Base-by-base conservation (phyloP, 306 rosid genomes). In the Dalbergia oliveri region DNA sequence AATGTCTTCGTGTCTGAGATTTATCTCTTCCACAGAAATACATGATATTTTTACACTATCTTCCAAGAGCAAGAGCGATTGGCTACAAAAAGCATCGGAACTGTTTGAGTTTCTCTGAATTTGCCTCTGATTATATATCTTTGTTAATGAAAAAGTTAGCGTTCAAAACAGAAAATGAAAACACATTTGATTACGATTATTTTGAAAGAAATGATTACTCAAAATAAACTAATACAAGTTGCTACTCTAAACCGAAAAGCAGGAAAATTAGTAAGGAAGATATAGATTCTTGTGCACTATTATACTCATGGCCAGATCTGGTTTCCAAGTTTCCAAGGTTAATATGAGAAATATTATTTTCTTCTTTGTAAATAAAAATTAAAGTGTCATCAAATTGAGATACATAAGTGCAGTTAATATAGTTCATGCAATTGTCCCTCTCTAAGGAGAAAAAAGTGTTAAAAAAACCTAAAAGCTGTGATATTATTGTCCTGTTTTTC, bases 1-100 rank as follows among this genome's bases (percentile, higher is more conserved):
- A 51, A 13, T 71, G 79, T 57, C 56, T 65, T 70, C 33, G 44
- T 70, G 72, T 56, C 79, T 45, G 14, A 13, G 41, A 68, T 31
- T 37, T 44, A 23, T 57, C 45, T 45, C 60, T 39, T 70, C 58
- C 57, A 43, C 13, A 44, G 10, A 72, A 15, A 37, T 11, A 34
- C 18, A 19, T 60, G 31, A 5, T 47, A 39, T 39, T 64, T 63
- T 53, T 70, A 72, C 61, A 65, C 18, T 57, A 66, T 72, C 76
- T 57, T 71, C 59, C 61, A 47, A 13, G 7, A 37, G 41, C 41
- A 26, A 26, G 12, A 33, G 4, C 80, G 43, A 73, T 61, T 73
- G 57, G 75, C 54, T 34, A 6, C 26, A 35, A 35, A 62, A 47
- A 59, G 39, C 11, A 19, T 4, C 33, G 35, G 14, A 66, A 58